Evolutionary conservation across 1,139 yeast genomes (phyloP).

Genomic region (Pichia cactophila): DNA sequence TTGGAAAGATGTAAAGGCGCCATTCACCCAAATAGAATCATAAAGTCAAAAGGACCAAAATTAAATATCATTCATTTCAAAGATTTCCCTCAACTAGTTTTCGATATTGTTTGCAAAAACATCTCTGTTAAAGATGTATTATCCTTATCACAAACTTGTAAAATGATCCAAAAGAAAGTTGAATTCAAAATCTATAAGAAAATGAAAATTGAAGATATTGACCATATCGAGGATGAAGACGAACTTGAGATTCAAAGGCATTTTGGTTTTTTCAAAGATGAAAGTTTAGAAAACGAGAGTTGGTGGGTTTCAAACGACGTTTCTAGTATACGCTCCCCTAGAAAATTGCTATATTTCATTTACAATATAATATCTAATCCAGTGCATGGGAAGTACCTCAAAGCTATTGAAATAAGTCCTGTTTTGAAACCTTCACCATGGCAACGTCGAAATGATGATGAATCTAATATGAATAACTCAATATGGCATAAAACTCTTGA

Average conservation of each 20-base stretch:
- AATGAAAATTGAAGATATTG: constrained; percentile 11
- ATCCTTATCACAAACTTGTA: constrained; percentile 8
- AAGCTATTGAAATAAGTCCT: constrained; percentile 14
- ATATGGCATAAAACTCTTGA: constrained; percentile 16
- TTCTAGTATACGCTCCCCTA: constrained; percentile 8
- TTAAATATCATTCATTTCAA: background rate
- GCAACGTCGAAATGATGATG: constrained; percentile 8
- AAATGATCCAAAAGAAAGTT: constrained; percentile 4
- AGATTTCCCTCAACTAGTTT: constrained; percentile 6
- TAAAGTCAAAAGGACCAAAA: background rate
- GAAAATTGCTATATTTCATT: constrained; percentile 14
- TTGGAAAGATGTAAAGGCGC: background rate
- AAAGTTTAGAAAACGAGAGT: constrained; percentile 12
- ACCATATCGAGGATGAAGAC: constrained; percentile 12
- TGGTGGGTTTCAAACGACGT: constrained; percentile 13
- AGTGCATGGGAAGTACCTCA: constrained; percentile 10
- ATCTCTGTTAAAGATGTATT: constrained; percentile 9
- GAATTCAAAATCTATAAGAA: constrained; percentile 8
- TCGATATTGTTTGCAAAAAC: constrained; percentile 9
- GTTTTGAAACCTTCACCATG: constrained; percentile 12
- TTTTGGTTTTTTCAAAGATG: constrained; percentile 14
- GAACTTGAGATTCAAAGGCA: constrained; percentile 16
- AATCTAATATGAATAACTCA: constrained; percentile 1
- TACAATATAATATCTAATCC: constrained; percentile 15
- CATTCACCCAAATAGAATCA: too few relatives aligned